phyloP scores from a whole-genome alignment of 768 basidiomycete genomes.

The Astraeus odoratus region DNA sequence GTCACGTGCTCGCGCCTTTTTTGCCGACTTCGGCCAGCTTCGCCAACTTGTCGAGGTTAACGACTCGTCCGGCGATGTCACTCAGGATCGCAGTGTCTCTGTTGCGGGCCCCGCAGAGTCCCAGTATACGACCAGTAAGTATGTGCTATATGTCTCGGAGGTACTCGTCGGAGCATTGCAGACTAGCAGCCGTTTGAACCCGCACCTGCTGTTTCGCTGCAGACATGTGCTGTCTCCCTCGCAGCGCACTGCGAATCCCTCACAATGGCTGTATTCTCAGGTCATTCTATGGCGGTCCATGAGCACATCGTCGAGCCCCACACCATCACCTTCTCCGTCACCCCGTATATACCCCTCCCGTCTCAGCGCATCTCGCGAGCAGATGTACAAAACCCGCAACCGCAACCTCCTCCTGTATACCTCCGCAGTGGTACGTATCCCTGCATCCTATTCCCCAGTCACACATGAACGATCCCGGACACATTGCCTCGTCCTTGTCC shows the following conservation, averaged over 20 bases:
- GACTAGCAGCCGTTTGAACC: too few species aligned
- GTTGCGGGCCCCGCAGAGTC: too few species aligned
- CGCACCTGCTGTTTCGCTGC: too few species aligned
- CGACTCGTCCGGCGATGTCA: not conserved
- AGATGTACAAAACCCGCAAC: constrained; percentile 53
- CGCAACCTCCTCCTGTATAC: constrained; percentile 78
- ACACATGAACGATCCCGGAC: too few species aligned
- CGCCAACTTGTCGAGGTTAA: not conserved
- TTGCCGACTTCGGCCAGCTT: not conserved
- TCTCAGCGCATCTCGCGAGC: constrained; percentile 28
- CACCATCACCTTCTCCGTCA: constrained; percentile 4
- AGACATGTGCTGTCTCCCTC: too few species aligned
- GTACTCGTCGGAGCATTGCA: too few species aligned
- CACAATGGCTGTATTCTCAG: too few species aligned
- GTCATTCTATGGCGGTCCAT: constrained; percentile 1
- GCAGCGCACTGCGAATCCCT: too few species aligned
- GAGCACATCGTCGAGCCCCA: not conserved
- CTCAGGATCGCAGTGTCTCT: not conserved
- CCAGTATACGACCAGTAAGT: too few species aligned
- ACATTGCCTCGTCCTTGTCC: too few species aligned
- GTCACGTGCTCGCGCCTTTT: not conserved
- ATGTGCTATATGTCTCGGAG: too few species aligned
- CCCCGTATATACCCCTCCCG: constrained; percentile 13
- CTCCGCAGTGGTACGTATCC: constrained; percentile 62
- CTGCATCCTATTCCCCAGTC: not conserved